These are phyloP conservation scores for Rosa persica DNA, from an alignment of 306 rosid genomes.

Conservation along the genomic window DNA sequence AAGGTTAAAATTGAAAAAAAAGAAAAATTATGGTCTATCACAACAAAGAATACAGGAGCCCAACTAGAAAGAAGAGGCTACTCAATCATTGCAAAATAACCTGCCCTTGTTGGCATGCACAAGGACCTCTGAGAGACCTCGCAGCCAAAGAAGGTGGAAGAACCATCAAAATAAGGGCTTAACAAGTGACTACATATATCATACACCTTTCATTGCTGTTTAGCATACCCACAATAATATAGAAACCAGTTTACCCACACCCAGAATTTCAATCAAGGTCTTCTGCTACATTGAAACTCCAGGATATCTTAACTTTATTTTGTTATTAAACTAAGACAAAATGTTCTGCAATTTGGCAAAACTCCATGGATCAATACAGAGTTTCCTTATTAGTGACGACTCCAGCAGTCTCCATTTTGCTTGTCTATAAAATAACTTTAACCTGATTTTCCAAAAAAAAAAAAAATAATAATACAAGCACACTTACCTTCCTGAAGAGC, in stretches of 20 bases:
- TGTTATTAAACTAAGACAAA: not conserved
- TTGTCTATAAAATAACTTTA: not conserved
- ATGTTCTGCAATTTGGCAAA: not conserved
- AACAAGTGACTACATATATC: not conserved
- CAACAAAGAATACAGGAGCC: not conserved
- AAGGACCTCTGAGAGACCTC: conserved; percentile 4
- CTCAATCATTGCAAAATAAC: not conserved
- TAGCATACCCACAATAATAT: not conserved
- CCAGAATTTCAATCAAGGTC: too few species aligned
- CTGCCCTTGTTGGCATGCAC: conserved; percentile 11
- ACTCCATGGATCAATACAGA: not conserved
- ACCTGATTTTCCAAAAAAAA: not conserved
- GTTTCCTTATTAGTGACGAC: not conserved
- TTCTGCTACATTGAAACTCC: not conserved
- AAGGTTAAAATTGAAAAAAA: not conserved
- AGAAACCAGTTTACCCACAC: not conserved
- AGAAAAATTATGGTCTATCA: not conserved
- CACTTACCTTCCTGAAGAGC: conserved; percentile 93
- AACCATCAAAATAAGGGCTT: not conserved
- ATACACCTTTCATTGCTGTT: not conserved
- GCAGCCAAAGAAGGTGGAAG: not conserved
- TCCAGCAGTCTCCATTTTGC: not conserved
- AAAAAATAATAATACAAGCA: too few species aligned
- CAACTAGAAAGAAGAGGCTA: not conserved
- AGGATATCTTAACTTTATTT: not conserved